Conservation (phyloP, 805 yeast species). For the Torulaspora quercuum region DNA sequence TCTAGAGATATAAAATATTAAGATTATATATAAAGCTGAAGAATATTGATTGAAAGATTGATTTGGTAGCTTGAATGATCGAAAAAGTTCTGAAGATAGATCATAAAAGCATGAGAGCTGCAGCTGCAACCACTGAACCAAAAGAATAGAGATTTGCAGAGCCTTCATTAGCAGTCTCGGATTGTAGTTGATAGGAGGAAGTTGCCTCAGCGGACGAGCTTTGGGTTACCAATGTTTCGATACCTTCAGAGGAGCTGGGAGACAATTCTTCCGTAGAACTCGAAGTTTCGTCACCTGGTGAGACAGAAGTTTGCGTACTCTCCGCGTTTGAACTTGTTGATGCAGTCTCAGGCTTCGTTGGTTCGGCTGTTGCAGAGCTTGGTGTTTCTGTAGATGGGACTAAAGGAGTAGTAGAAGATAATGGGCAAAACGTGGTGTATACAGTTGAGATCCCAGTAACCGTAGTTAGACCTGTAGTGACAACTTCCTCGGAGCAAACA, state of each 20-base stretch:
- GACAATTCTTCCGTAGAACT: too few species aligned
- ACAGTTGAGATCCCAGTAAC: conserved; percentile 3
- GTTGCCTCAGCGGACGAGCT: neutral
- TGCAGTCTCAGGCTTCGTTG: neutral
- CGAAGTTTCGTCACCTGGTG: too few species aligned
- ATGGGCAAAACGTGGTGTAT: conserved; percentile 8
- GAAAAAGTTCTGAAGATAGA: too few species aligned
- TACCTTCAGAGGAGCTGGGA: neutral
- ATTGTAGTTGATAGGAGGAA: neutral
- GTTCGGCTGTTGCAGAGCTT: neutral
- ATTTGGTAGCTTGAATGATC: too few species aligned
- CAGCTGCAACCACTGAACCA: conserved; percentile 3
- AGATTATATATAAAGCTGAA: too few species aligned
- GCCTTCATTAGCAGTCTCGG: conserved; percentile 2
- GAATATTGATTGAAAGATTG: too few species aligned
- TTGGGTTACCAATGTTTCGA: too few species aligned
- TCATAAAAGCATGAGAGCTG: conserved; percentile 4
- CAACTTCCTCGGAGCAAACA: conserved; percentile 9
- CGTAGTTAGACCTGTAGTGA: conserved; percentile 14
- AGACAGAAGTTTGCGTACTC: too few species aligned
- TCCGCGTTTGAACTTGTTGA: too few species aligned
- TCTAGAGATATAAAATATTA: too few species aligned
- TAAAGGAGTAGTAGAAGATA: conserved; percentile 1
- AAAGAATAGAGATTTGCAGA: conserved; percentile 1
- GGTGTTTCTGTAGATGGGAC: neutral